phyloP scores from a whole-genome alignment of 441 rosid species.

The Pelargonium citronellum region DNA sequence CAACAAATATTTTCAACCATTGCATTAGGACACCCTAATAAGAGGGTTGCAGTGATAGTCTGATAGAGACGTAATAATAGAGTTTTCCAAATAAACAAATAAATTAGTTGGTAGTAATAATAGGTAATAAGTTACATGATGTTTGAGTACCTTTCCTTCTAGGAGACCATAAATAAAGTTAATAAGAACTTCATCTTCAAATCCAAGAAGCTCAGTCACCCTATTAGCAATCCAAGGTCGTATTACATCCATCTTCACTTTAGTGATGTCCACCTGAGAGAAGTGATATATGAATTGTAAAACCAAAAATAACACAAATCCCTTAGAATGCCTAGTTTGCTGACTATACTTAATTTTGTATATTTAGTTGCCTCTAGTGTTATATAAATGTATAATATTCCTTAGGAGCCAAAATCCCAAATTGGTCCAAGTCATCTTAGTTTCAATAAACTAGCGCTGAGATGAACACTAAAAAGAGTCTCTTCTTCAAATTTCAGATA shows the following conservation, averaged over 20 bases:
- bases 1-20: background rate
- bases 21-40: slow-evolving; percentile 1
- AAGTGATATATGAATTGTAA: background rate
- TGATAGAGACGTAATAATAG: background rate
- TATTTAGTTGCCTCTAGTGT: background rate
- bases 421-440: no score
- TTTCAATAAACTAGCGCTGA: no score
- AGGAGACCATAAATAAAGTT: slow-evolving; percentile 91
- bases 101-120: background rate
- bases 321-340: background rate
- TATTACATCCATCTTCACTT: slow-evolving; percentile 91
- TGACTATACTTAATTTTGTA: background rate
- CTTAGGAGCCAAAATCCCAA: background rate
- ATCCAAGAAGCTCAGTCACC: slow-evolving; percentile 91
- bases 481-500: background rate
- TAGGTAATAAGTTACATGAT: background rate
- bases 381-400: background rate
- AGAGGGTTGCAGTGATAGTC: background rate
- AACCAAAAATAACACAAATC: background rate
- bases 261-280: slow-evolving; percentile 67
- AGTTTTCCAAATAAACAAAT: background rate
- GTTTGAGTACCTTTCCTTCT: slow-evolving; percentile 64
- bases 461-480: no score
- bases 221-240: slow-evolving; percentile 90
- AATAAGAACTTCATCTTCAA: slow-evolving; percentile 95